Evolutionary conservation across 1,284 basidiomycete genomes (phyloP), one percentile per base, ranked within the genome.

Genomic region (Peniophora sp.): DNA sequence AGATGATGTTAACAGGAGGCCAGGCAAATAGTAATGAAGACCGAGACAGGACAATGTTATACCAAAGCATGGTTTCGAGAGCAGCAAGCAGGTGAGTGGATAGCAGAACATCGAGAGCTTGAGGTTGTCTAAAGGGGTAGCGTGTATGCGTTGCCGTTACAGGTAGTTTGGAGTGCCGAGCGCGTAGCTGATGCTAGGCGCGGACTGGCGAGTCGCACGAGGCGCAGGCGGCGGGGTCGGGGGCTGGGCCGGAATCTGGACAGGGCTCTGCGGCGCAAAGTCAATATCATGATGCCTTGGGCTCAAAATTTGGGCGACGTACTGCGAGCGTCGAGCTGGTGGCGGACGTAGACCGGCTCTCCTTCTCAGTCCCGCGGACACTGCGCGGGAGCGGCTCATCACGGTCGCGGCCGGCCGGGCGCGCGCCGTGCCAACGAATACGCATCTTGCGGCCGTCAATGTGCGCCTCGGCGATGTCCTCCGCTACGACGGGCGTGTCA

Each of bases 351-450:
- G 27, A 32, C 27, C 27, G 27, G 27, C 27, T 32, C 27, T 32
- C 27, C 27, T 32, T 32, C 27, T 32, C 27, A 5, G 27, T 32
- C 6, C 27, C 27, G 27, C 27, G 27, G 6, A 32, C 27, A 32
- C 27, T 32, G 27, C 27, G 27, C 27, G 27, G 27, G 27, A 32
- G 27, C 27, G 27, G 27, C 27, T 41, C 37, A 8, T 41, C 37
- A 15, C 37, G n/a, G 8, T 41, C 23, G 22, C 39, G 47, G 8
- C 43, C 52, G 8, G 53, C 48, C 24, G 3, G 14, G 17, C 46
- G 48, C 47, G 51, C 52, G 27, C 48, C 48, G 47, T 54, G 47
- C 53, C 53, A 54, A 9, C 53, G 53, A 35, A 54, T 54, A 11
- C 53, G 53, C 35, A 54, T 24, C 43, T 45, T 45, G 43, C 43